These are phyloP conservation scores for Trichophyton mentagrophytes DNA, from an alignment of 2,329 filamentous ascomycete genomes.

Conservation along the genomic window DNA sequence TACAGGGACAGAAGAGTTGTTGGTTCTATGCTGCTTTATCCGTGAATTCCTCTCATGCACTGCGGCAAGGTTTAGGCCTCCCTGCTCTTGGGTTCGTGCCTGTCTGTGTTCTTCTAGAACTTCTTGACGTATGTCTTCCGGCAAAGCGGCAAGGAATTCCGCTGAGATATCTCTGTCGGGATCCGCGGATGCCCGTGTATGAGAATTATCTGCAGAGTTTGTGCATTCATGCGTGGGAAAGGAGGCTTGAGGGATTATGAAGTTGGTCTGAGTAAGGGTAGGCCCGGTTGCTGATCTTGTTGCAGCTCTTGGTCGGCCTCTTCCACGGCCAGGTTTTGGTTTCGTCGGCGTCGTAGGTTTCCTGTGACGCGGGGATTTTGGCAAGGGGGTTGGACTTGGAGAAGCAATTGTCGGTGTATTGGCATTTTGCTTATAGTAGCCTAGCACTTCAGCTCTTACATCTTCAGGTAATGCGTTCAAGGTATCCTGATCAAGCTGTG, in stretches of 20 bases:
- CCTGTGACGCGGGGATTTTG: constrained; percentile 15
- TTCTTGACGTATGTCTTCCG: constrained; percentile 66
- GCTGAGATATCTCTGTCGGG: constrained; percentile 41
- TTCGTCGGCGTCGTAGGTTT: constrained; percentile 55
- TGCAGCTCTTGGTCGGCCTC: constrained; percentile 36
- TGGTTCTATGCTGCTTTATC: neutral
- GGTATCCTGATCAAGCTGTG: constrained; percentile 74
- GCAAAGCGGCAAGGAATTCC: constrained; percentile 69
- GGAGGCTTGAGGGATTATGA: constrained; percentile 37
- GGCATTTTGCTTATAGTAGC: constrained; percentile 45
- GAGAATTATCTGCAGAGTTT: constrained; percentile 13
- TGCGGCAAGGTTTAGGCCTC: constrained; percentile 34
- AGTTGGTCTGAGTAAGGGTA: constrained; percentile 60
- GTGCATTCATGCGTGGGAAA: constrained; percentile 10
- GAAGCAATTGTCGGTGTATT: constrained; percentile 8
- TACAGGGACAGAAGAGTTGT: neutral
- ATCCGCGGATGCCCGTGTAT: constrained; percentile 19
- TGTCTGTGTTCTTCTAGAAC: constrained; percentile 61
- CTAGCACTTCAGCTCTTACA: constrained; percentile 70
- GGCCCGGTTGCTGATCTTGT: constrained; percentile 44
- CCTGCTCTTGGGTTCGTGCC: constrained; percentile 45
- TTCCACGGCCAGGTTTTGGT: constrained; percentile 38
- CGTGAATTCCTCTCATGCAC: neutral
- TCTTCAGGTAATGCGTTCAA: constrained; percentile 74
- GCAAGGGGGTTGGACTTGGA: constrained; percentile 27